Evolutionary conservation across 257 asterid species (phyloP), one percentile per base, ranked within the genome.

Genomic region (Solanum medicagineum): DNA sequence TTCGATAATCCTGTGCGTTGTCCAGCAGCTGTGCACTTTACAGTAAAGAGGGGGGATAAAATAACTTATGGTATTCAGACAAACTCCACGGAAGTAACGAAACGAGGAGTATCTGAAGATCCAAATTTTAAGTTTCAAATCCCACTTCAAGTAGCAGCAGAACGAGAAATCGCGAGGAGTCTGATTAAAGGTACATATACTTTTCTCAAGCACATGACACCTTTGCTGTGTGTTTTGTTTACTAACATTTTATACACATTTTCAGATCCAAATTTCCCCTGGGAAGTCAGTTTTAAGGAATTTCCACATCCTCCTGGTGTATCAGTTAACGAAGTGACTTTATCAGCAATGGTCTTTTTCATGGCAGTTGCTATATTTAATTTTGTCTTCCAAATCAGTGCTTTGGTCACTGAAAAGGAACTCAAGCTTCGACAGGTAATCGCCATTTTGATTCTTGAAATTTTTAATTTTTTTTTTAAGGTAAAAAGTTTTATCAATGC

Each of bases 71-170:
- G 99, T 36, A 53, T 95, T 81, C 99, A 95, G 91, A 95, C 97
- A 49, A 95, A 95, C 90, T 95, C 97, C 69, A 93, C 98, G 81
- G 90, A 92, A 14, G n/a, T 90, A 57, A 81, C 90, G 42, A 90
- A 83, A 87, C 90, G 95, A 84, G 97, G 97, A 74, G 83, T 9
- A 19, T 91, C 56, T 81, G 95, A 94, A 87, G 98, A 95, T 90
- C 98, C 97, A 20, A 93, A 97, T n/a, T 90, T 94, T 84, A 94
- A 94, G 70, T 90, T 94, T 90, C 98, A 94, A 88, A 90, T 93
- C 87, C 99, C 99, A 26, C 97, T 95, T 87, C 99, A 95, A 89
- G 91, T 95, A 86, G 98, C 99, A 74, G 98, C 95, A 32, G 99
- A 95, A 89, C 94, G 99, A 42, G 98, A 95, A 88, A 94, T 95